A percentile compares a stretch with the other conserved stretches of the same genome.
Conservation (phyloP, 805 yeast species). For the Candida verbasci region DNA sequence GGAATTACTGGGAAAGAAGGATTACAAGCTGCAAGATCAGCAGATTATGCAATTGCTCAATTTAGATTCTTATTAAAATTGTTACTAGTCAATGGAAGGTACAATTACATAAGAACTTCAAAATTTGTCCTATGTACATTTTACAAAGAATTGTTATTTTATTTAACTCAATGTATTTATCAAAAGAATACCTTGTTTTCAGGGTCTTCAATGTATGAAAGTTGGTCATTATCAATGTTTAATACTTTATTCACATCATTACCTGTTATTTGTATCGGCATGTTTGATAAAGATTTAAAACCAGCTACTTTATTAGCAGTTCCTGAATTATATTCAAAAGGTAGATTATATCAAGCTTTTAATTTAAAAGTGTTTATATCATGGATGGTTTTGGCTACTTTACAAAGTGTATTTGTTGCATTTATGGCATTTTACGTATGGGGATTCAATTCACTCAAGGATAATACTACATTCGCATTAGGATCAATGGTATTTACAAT, state of each 20-base stretch:
- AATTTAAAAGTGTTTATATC: constrained; percentile 61
- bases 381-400: constrained; percentile 77
- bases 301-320: constrained; percentile 87
- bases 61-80: constrained; percentile 80
- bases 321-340: constrained; percentile 82
- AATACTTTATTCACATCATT: constrained; percentile 92
- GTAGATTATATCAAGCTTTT: constrained; percentile 71
- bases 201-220: constrained; percentile 89
- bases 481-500: constrained; percentile 76
- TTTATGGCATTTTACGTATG: constrained; percentile 64
- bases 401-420: constrained; percentile 66
- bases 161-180: constrained; percentile 80
- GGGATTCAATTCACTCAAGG: constrained; percentile 65
- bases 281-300: constrained; percentile 85
- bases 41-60: constrained; percentile 95
- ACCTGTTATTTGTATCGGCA: constrained; percentile 90
- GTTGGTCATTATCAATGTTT: constrained; percentile 96
- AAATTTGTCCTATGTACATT: constrained; percentile 91
- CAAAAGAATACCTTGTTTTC: constrained; percentile 86
- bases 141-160: constrained; percentile 88
- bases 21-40: constrained; percentile 89
- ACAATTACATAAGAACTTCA: constrained; percentile 87
- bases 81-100: constrained; percentile 89
- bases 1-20: constrained; percentile 98
- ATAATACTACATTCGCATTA: constrained; percentile 75